A percentile compares a stretch with the other conserved stretches of the same genome.
Evolutionary conservation across 495 filamentous ascomycete species (phyloP).

Genomic region (Xylaria scruposa): DNA sequence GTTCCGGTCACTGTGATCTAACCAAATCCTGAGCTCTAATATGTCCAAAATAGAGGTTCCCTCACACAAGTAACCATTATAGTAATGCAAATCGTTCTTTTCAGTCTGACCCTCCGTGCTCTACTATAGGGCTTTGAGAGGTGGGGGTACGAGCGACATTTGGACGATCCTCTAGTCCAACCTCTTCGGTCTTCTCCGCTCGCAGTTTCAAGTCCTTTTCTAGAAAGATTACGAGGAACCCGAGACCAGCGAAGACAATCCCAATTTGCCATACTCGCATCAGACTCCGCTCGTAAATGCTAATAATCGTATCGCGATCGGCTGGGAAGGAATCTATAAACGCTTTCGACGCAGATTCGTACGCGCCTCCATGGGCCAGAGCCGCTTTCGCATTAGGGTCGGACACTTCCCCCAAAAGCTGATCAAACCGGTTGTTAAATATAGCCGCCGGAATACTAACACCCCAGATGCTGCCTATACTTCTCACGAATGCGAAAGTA

Average conservation of each 20-base stretch:
- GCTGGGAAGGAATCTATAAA: slow-evolving; percentile 20
- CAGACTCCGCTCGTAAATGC: background rate
- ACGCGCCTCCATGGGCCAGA: slow-evolving; percentile 7
- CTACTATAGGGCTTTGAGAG: slow-evolving; percentile 12
- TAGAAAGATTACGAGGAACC: slow-evolving; percentile 20
- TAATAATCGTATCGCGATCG: background rate
- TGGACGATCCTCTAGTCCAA: slow-evolving; percentile 23
- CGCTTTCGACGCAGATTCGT: background rate
- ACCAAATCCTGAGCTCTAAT: background rate
- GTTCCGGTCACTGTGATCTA: background rate
- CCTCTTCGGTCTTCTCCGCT: slow-evolving; percentile 22
- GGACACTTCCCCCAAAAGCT: background rate
- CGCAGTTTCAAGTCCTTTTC: slow-evolving; percentile 27
- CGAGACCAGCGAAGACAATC: background rate
- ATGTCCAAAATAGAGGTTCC: background rate
- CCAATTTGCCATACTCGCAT: background rate
- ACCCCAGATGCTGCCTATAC: background rate
- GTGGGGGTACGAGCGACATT: background rate
- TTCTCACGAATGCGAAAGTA: background rate
- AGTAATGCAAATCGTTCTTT: background rate
- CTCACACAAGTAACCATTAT: background rate
- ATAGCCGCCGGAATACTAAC: background rate
- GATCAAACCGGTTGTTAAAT: slow-evolving; percentile 1
- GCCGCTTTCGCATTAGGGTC: slow-evolving; percentile 17
- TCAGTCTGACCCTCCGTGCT: background rate